Evolutionary conservation across 257 asterid genomes (phyloP).

Genomic region (Anisodus tanguticus): DNA sequence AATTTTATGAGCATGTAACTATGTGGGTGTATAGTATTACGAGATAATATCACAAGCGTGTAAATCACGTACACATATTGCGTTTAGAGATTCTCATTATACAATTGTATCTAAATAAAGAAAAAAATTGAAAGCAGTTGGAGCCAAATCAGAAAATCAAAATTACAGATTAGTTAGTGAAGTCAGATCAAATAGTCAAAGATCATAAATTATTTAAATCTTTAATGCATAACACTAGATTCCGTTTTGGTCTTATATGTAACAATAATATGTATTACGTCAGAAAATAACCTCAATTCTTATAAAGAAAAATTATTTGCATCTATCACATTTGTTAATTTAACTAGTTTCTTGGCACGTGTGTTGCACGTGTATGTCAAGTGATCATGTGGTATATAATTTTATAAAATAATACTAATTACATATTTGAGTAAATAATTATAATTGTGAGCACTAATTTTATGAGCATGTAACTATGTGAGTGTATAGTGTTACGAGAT

Average conservation of each 20-base stretch:
- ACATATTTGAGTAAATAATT: too few species aligned
- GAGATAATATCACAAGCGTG: too few species aligned
- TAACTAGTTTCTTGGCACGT: too few species aligned
- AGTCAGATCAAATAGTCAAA: neutral
- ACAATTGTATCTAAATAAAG: too few species aligned
- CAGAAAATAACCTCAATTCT: too few species aligned
- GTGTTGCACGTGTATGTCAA: too few species aligned
- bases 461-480: neutral
- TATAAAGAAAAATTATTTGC: too few species aligned
- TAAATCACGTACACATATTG: neutral
- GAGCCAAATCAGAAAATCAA: neutral
- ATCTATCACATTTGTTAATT: too few species aligned
- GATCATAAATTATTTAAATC: neutral
- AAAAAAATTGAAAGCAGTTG: neutral
- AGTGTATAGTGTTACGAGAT: neutral
- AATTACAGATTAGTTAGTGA: neutral
- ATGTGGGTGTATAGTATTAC: neutral
- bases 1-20: neutral
- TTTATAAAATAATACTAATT: too few species aligned
- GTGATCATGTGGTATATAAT: too few species aligned
- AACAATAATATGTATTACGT: too few species aligned
- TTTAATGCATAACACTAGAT: neutral
- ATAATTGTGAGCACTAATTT: neutral
- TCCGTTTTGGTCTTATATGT: neutral
- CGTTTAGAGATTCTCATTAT: neutral